Base-by-base conservation (phyloP, 2,329 filamentous ascomycete species). In the Bipolaris oryzae region DNA sequence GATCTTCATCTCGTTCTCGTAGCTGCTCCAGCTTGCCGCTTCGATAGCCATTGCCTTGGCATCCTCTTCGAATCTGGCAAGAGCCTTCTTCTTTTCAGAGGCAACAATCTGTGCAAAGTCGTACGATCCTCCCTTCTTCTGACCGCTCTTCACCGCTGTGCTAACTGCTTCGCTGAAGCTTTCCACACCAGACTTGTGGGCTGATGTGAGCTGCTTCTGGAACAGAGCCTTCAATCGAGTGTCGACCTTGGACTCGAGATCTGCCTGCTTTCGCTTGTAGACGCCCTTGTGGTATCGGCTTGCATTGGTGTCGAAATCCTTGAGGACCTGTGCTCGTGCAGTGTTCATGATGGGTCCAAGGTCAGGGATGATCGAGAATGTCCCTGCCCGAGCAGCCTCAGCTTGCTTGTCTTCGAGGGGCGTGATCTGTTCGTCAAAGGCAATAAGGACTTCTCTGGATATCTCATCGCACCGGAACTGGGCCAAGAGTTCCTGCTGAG, bases 391-490 rank as follows among this genome's bases (percentile, higher is more conserved):
- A 25, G 85, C 82, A 34, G 87, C 87, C 64, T 93, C 89, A 13
- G 87, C 85, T 76, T 97, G 94, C 74, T 89, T 85, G 67, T 95
- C 90, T 76, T 99, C 95, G 13, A 98, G 85, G 0, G 95, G 94
- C 7, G 80, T 74, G 58, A 99, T 89, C n/a, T 86, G 82, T 50
- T 87, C 83, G 69, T 99, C 95, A 67, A 99, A 99, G 2, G 82
- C 84, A 39, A 92, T 79, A 55, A 96, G 82, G 11, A 96, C 95
- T 73, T 97, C 94, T 61, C 93, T 85, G 37, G 92, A 86, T 56
- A 99, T 99, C 78, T 99, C 95, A 74, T 99, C 95, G 76, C 95
- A 99, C 64, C 95, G 87, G 80, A 98, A 99, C 76, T 99, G 95
- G 10, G 95, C 95, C 50, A 99, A 84, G 43, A 99, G 84, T 76